Percentiles rank a stretch among this genome's conserved stretches.
Evolutionary conservation across 139 green algal genomes (phyloP).

Genomic region (Micractinium sp.): DNA sequence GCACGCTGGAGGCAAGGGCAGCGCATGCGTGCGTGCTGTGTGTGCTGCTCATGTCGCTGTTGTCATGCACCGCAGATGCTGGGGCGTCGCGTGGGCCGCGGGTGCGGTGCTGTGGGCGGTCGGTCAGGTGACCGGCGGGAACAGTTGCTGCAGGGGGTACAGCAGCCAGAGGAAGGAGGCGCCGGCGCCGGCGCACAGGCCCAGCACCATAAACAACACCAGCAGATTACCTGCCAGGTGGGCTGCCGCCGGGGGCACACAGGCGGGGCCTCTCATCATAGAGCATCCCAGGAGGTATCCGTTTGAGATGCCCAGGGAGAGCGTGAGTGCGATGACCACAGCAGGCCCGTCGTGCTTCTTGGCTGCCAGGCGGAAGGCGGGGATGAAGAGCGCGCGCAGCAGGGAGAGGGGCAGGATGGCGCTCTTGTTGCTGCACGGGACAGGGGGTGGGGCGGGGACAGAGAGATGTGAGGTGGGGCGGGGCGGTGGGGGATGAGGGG

Average conservation of each 20-base stretch:
- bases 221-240: conserved; percentile 70
- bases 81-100: no score
- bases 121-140: no score
- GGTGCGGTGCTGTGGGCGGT: no score
- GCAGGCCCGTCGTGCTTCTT: neutral
- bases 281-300: conserved; percentile 64
- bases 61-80: no score
- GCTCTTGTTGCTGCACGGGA: neutral
- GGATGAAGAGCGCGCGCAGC: conserved; percentile 59
- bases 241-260: neutral
- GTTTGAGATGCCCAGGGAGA: conserved; percentile 63
- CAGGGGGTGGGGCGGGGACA: no score
- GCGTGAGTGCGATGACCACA: conserved; percentile 41
- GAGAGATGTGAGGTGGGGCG: no score
- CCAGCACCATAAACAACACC: conserved; percentile 79
- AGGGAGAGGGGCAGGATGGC: conserved; percentile 15
- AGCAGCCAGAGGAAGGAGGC: conserved; percentile 72
- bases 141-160: neutral
- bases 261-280: conserved; percentile 51
- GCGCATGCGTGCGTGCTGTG: no score
- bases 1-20: no score
- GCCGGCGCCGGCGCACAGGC: conserved; percentile 73
- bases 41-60: no score
- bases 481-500: neutral
- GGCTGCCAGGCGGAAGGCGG: conserved; percentile 52